phyloP scores from a whole-genome alignment of 1,284 basidiomycete species.

The Termitomyces sp. region DNA sequence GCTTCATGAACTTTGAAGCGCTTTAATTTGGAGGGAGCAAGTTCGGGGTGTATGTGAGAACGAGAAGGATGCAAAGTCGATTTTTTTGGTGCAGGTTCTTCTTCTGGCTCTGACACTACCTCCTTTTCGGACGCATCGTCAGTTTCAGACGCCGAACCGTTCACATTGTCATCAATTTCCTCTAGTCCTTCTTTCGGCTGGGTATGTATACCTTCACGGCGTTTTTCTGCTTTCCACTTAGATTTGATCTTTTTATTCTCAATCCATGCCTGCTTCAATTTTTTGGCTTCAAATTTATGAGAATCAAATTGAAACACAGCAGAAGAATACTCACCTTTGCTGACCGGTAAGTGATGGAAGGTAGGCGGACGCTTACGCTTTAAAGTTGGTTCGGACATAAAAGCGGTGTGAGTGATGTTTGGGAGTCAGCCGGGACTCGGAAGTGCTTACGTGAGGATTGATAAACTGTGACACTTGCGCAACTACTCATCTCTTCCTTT shows the following conservation, averaged over 20 bases:
- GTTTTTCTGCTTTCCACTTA: slow-evolving; percentile 74
- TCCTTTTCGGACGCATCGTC: slow-evolving; percentile 10
- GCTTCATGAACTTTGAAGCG: slow-evolving; percentile 16
- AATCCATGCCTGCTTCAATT: slow-evolving; percentile 71
- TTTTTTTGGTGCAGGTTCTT: slow-evolving; percentile 8
- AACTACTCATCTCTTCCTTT: slow-evolving; percentile 1
- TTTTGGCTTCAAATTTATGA: slow-evolving; percentile 45
- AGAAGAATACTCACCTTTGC: slow-evolving; percentile 45
- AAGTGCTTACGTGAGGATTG: slow-evolving; percentile 21
- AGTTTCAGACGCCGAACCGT: slow-evolving; percentile 3
- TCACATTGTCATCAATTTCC: slow-evolving; percentile 16
- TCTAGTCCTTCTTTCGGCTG: slow-evolving; percentile 17
- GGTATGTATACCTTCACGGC: slow-evolving; percentile 40
- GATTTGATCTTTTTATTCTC: slow-evolving; percentile 68
- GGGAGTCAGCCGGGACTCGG: slow-evolving; percentile 9
- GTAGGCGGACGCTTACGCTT: slow-evolving; percentile 62
- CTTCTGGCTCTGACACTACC: slow-evolving; percentile 4
- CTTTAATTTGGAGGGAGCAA: slow-evolving; percentile 11
- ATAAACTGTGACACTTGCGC: slow-evolving; percentile 16
- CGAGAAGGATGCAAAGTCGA: slow-evolving; percentile 22
- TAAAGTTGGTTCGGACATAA: slow-evolving; percentile 21
- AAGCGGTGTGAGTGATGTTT: slow-evolving; percentile 6
- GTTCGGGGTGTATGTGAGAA: slow-evolving; percentile 21
- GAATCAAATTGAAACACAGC: slow-evolving; percentile 4
- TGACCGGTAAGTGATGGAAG: slow-evolving; percentile 60